phyloP scores from a whole-genome alignment of 2,329 filamentous ascomycete species.

The Epichloe elymi region DNA sequence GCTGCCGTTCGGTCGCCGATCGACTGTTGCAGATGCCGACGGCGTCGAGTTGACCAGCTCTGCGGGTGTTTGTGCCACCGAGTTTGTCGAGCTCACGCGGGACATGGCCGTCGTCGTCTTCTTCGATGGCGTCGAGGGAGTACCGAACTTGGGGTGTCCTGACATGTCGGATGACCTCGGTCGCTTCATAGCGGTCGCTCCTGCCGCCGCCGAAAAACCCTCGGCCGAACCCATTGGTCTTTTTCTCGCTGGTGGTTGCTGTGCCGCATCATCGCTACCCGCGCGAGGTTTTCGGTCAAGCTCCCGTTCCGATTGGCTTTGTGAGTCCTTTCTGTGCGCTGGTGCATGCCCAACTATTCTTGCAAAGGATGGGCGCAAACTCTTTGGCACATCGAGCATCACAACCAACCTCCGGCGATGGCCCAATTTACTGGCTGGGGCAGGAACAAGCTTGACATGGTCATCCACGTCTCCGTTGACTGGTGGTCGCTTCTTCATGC shows the following conservation, averaged over 20 bases:
- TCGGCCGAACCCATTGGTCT: conserved; percentile 30
- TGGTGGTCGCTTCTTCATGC: conserved; percentile 14
- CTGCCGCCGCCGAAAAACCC: conserved; percentile 21
- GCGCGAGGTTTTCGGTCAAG: conserved; percentile 21
- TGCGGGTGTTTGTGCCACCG: conserved; percentile 37
- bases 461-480: conserved; percentile 22
- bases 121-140: conserved; percentile 39
- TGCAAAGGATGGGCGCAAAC: conserved; percentile 29
- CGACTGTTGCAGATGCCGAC: conserved; percentile 11
- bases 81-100: conserved; percentile 39
- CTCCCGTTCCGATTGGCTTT: conserved; percentile 11
- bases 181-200: conserved; percentile 25
- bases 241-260: conserved; percentile 29
- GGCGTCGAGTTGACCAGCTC: conserved; percentile 24
- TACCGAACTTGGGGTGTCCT: conserved; percentile 19
- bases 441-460: neutral
- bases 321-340: conserved; percentile 23
- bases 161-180: conserved; percentile 29
- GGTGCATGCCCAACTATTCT: conserved; percentile 31
- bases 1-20: conserved; percentile 20
- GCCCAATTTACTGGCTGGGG: conserved; percentile 6
- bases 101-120: conserved; percentile 38
- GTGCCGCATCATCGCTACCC: conserved; percentile 29
- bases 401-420: conserved; percentile 26
- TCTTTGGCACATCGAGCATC: conserved; percentile 35